These are phyloP conservation scores for Heliosperma pusillum DNA, from an alignment of 148 eudicot genomes.

Conservation along the genomic window DNA sequence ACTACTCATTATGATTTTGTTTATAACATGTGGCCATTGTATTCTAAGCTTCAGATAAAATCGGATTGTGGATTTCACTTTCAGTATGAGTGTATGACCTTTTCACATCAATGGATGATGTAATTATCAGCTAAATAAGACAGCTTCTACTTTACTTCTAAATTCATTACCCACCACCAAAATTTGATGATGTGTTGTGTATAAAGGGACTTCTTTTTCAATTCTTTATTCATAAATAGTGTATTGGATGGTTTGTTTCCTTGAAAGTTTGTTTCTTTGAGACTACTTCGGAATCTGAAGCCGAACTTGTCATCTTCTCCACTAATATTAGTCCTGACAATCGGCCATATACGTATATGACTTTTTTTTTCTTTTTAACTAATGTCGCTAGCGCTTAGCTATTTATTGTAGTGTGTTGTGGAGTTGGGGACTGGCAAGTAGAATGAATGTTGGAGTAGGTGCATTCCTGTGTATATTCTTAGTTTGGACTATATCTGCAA, in stretches of 20 bases:
- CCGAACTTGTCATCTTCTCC: too few species aligned
- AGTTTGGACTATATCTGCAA: conserved; percentile 1
- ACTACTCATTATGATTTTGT: conserved; percentile 2
- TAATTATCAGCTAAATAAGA: background rate
- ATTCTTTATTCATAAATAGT: too few species aligned
- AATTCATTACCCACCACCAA: background rate
- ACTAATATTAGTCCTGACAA: too few species aligned
- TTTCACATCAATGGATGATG: background rate
- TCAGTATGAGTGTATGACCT: conserved; percentile 2
- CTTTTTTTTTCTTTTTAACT: too few species aligned
- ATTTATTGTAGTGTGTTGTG: background rate
- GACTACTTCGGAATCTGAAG: too few species aligned
- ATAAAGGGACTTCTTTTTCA: too few species aligned
- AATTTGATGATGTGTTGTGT: background rate
- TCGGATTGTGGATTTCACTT: conserved; percentile 19
- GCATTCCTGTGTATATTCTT: conserved; percentile 20
- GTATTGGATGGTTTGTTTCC: too few species aligned
- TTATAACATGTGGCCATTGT: conserved; percentile 12
- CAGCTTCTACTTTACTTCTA: conserved; percentile 10
- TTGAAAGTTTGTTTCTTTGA: too few species aligned
- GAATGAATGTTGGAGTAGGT: conserved; percentile 22
- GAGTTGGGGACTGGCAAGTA: conserved; percentile 7
- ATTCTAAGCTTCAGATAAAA: conserved; percentile 13
- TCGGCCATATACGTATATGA: too few species aligned
- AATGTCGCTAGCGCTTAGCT: background rate